Percentiles rank a stretch among this genome's conserved stretches.
These are phyloP conservation scores for Schrenkiella parvula DNA, from an alignment of 345 rosid genomes.

Conservation along the genomic window DNA sequence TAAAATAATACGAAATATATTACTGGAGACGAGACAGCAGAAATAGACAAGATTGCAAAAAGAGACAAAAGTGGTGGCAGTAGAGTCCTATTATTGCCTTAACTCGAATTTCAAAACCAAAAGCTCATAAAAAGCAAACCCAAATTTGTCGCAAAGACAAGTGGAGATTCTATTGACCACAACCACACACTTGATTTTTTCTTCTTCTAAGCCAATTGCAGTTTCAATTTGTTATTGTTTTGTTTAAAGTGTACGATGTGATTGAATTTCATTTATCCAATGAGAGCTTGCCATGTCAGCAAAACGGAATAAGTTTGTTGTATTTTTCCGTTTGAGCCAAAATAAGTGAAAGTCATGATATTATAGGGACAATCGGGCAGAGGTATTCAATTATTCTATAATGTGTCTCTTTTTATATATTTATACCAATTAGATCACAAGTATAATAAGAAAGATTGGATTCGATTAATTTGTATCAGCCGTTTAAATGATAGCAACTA, in stretches of 20 bases:
- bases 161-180: constrained; percentile 39
- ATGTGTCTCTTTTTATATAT: not conserved
- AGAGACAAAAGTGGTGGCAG: constrained; percentile 27
- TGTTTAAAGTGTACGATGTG: constrained; percentile 35
- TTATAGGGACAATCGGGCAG: not conserved
- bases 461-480: not conserved
- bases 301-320: constrained; percentile 25
- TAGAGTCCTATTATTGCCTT: constrained; percentile 21
- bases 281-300: constrained; percentile 26
- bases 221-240: not conserved
- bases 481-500: not conserved
- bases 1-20: not conserved
- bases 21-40: constrained; percentile 22
- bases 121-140: constrained; percentile 30
- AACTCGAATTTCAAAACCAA: constrained; percentile 33
- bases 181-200: constrained; percentile 25
- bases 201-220: constrained; percentile 13
- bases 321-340: constrained; percentile 21
- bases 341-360: constrained; percentile 11
- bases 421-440: not conserved
- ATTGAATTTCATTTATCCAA: constrained; percentile 18
- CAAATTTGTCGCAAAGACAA: constrained; percentile 24
- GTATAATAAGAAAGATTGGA: not conserved
- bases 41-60: constrained; percentile 21
- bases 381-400: constrained; percentile 12